Evolutionary conservation across 176 grass and related monocot genomes (phyloP).

Genomic region (Melocanna baccifera): DNA sequence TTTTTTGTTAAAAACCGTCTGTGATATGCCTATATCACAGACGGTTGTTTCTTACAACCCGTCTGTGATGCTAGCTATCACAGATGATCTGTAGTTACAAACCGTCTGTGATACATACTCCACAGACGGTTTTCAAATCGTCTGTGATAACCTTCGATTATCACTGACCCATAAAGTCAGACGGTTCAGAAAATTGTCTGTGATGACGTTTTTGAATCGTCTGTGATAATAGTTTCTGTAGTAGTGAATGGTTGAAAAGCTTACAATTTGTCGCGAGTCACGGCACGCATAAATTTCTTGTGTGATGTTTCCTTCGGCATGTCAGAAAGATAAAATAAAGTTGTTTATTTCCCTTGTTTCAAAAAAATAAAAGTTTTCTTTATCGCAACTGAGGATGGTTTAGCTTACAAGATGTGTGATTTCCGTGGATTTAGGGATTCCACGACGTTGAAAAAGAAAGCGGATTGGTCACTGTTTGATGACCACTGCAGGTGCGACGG

Average conservation of each 20-base stretch:
- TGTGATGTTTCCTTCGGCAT: background rate
- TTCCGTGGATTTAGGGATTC: conserved; percentile 50
- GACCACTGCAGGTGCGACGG: conserved; percentile 38
- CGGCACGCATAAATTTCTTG: background rate
- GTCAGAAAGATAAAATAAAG: background rate
- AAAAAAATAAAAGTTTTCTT: background rate
- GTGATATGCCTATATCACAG: too few species aligned
- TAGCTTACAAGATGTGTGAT: conserved; percentile 2
- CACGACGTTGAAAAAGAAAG: conserved; percentile 44
- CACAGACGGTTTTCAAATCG: too few species aligned
- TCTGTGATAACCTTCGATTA: too few species aligned
- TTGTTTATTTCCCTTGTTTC: background rate
- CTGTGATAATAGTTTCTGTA: too few species aligned
- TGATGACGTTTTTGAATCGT: too few species aligned
- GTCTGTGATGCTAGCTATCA: too few species aligned
- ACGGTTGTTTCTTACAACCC: too few species aligned
- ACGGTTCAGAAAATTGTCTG: too few species aligned
- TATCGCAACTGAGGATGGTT: background rate
- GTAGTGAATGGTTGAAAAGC: background rate
- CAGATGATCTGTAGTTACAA: too few species aligned
- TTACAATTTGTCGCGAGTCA: background rate
- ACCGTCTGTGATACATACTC: too few species aligned
- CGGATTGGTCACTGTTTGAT: conserved; percentile 53
- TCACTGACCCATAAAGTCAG: too few species aligned
- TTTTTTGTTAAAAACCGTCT: too few species aligned